Evolutionary conservation across 140 eudicot species (phyloP), one percentile per base, ranked within the genome.

Genomic region (Stevia rebaudiana): DNA sequence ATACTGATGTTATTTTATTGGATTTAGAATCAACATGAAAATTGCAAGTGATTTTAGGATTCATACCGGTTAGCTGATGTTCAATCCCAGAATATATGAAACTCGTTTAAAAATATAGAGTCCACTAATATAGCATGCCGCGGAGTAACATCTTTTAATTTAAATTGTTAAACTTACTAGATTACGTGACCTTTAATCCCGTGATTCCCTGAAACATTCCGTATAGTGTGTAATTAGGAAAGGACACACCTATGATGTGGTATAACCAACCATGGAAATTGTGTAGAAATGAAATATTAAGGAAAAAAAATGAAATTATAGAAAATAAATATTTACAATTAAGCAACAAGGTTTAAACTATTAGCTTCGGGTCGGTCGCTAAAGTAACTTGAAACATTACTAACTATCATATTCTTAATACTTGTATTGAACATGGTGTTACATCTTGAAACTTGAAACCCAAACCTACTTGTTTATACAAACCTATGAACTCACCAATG

Each of bases 221-320:
- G n/a, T 53, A 53, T 53, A 15, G 3, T 53, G 40, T 53, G 61
- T 18, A 17, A 48, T 48, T 7, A 48, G 24, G 5, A 15, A 47
- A 47, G 53, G 53, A 47, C 53, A 47, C 53, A 49, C 56, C n/a
- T 19, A 49, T 49, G 56, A 49, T 49, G 56, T 49, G 52, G 52
- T 54, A 54, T 54, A 54, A 54, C 61, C 22, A 54, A 28, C 61
- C 39, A 21, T 24, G n/a, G n/a, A n/a, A n/a, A 52, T 52, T 52
- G 37, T 24, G 30, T 52, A 22, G 17, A 52, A 52, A 52, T 52
- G 5, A 28, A 28, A 1, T 28, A 28, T n/a, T n/a, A n/a, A n/a
- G n/a, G n/a, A n/a, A n/a, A n/a, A n/a, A n/a, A n/a, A n/a, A n/a
- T n/a, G n/a, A n/a, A n/a, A n/a, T n/a, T n/a, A n/a, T n/a, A n/a